Conservation (phyloP, 495 filamentous ascomycete genomes). For the Lepidopterella palustris region DNA sequence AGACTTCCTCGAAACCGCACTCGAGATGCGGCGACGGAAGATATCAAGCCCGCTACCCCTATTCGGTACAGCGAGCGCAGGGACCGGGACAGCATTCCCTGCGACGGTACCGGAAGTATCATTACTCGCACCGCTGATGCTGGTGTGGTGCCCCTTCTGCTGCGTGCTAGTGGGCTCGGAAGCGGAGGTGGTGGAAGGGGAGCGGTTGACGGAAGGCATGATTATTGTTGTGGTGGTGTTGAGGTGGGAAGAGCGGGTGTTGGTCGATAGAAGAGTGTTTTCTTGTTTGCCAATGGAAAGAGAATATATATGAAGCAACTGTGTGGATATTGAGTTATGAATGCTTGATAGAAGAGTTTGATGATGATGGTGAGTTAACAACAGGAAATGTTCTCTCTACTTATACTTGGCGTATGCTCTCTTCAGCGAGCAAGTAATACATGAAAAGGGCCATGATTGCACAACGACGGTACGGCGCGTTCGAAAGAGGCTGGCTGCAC, state of each 20-base stretch:
- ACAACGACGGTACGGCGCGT: not conserved
- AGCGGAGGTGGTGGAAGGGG: not conserved
- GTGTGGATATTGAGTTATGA: not conserved
- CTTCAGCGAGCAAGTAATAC: not conserved
- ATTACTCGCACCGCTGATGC: conserved; percentile 4
- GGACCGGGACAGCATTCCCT: not conserved
- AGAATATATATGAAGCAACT: not conserved
- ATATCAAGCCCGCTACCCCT: not conserved
- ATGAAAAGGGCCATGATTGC: not conserved
- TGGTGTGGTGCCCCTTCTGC: not conserved
- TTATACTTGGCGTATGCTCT: not conserved
- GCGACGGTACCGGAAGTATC: not conserved
- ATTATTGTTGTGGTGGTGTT: too few relatives aligned
- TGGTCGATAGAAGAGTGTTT: not conserved
- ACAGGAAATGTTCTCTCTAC: not conserved
- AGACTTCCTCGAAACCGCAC: not conserved
- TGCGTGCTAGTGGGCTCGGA: not conserved
- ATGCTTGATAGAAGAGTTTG: not conserved
- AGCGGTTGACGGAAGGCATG: not conserved
- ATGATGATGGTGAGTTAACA: not conserved
- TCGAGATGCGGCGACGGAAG: not conserved
- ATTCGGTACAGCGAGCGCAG: not conserved
- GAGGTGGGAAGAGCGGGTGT: not conserved
- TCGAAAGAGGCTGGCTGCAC: conserved; percentile 2
- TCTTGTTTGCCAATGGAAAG: not conserved